Conservation (phyloP, 179 eudicot species). For the Camellia oleifera region DNA sequence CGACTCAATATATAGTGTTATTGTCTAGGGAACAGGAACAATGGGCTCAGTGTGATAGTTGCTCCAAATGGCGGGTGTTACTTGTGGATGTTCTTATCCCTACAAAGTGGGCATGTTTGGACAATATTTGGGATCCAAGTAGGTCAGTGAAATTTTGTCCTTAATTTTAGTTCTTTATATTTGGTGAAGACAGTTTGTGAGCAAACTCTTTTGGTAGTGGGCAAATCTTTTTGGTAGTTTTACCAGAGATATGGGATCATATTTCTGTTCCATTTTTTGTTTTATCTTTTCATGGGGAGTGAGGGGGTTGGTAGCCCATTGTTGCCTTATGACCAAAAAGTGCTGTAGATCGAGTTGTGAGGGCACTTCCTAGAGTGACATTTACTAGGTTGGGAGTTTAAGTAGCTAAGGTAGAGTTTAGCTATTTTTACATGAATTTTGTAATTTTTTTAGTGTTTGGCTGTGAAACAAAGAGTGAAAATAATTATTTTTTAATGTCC, state of each 20-base stretch:
- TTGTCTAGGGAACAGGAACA: conserved; percentile 52
- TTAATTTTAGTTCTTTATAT: background rate
- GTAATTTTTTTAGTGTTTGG: background rate
- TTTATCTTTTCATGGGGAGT: background rate
- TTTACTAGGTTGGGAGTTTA: background rate
- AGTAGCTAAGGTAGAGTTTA: background rate
- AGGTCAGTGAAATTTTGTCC: conserved; percentile 34
- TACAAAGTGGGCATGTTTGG: conserved; percentile 61
- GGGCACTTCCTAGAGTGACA: background rate
- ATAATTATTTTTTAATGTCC: background rate
- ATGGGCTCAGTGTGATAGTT: conserved; percentile 77
- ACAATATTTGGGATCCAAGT: conserved; percentile 54
- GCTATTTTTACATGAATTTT: background rate
- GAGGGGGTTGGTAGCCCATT: background rate
- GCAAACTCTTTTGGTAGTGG: background rate
- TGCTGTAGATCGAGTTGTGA: background rate
- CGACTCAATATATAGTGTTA: conserved; percentile 1
- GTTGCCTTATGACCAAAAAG: background rate
- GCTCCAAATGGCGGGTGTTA: conserved; percentile 69
- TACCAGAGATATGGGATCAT: background rate
- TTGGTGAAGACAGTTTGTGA: background rate
- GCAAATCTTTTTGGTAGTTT: too few species aligned
- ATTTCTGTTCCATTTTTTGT: background rate
- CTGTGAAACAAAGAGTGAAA: background rate
- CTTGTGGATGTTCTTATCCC: conserved; percentile 53